Evolutionary conservation across 805 yeast species (phyloP).

Genomic region (Scheffersomyces coipomensis): DNA sequence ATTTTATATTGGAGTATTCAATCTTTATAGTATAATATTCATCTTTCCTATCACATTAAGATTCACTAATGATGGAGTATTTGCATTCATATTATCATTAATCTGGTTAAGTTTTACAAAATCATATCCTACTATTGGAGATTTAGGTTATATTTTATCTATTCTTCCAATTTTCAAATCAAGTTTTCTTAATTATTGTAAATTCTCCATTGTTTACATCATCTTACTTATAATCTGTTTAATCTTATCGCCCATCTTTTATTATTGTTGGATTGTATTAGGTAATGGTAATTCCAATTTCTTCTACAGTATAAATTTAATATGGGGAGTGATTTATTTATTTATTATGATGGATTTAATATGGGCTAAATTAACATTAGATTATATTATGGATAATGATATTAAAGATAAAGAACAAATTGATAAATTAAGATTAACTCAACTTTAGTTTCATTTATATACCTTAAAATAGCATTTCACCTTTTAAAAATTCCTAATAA

Average conservation of each 20-base stretch:
- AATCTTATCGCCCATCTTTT: constrained; percentile 81
- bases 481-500: too few relatives aligned
- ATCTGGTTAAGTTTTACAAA: constrained; percentile 61
- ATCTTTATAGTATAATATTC: constrained; percentile 65
- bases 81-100: constrained; percentile 45
- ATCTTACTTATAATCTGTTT: constrained; percentile 52
- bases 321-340: constrained; percentile 69
- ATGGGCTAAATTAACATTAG: constrained; percentile 75
- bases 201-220: constrained; percentile 44
- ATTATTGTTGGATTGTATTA: constrained; percentile 89
- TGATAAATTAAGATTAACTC: constrained; percentile 13
- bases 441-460: constrained; percentile 8
- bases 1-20: constrained; percentile 82
- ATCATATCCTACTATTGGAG: constrained; percentile 84
- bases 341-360: constrained; percentile 70
- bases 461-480: neutral
- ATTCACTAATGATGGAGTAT: constrained; percentile 58
- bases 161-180: constrained; percentile 43
- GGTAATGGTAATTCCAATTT: constrained; percentile 97
- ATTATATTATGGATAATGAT: constrained; percentile 45
- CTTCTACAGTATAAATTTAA: constrained; percentile 89
- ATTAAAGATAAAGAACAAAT: constrained; percentile 22
- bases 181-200: constrained; percentile 45
- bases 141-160: constrained; percentile 49
- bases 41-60: constrained; percentile 74